phyloP scores from a whole-genome alignment of 352 stramenopile genomes.

The Phytophthora ohioensis region DNA sequence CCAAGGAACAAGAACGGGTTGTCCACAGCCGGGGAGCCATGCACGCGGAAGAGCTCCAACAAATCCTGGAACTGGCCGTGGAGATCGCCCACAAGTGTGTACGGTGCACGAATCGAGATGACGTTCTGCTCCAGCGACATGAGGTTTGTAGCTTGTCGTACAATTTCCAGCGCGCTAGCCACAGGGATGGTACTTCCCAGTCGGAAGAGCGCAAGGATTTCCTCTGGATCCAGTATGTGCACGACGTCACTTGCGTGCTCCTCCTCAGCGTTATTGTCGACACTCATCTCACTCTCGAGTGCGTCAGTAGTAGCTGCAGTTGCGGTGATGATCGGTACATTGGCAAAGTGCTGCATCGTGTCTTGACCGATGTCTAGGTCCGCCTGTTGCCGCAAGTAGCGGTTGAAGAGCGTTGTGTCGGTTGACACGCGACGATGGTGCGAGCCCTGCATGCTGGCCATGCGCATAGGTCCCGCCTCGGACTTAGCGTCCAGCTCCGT shows the following conservation, averaged over 20 bases:
- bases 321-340: slow-evolving; percentile 54
- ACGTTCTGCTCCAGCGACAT: slow-evolving; percentile 73
- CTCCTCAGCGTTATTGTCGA: slow-evolving; percentile 48
- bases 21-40: slow-evolving; percentile 50
- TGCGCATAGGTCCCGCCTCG: slow-evolving; percentile 64
- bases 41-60: slow-evolving; percentile 79
- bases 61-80: slow-evolving; percentile 99
- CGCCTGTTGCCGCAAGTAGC: slow-evolving; percentile 64
- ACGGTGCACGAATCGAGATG: slow-evolving; percentile 55
- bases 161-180: slow-evolving; percentile 60
- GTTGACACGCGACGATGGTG: slow-evolving; percentile 80
- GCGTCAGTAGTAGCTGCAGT: slow-evolving; percentile 24
- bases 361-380: slow-evolving; percentile 62
- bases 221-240: slow-evolving; percentile 40
- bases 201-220: slow-evolving; percentile 45
- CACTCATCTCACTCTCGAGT: slow-evolving; percentile 41
- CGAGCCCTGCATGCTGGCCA: slow-evolving; percentile 57
- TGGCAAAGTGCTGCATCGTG: slow-evolving; percentile 66
- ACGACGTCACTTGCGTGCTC: slow-evolving; percentile 19
- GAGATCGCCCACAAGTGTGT: slow-evolving; percentile 86
- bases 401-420: slow-evolving; percentile 75
- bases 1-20: slow-evolving; percentile 99
- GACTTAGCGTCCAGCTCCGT: slow-evolving; percentile 38
- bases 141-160: slow-evolving; percentile 64
- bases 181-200: slow-evolving; percentile 56